phyloP scores from a whole-genome alignment of 2,329 filamentous ascomycete genomes.

The Metarhizium sp. region DNA sequence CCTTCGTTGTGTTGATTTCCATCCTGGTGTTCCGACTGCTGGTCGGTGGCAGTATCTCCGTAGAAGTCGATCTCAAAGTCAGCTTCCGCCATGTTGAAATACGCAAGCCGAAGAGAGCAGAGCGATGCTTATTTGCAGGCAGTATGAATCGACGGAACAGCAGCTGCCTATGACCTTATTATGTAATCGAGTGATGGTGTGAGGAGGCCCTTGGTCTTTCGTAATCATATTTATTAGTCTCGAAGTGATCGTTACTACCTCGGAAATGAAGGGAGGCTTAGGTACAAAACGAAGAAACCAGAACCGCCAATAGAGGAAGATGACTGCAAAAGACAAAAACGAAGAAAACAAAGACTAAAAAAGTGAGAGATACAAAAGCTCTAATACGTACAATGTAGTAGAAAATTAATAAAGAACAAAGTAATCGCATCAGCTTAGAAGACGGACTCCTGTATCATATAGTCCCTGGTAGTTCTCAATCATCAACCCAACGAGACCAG shows the following conservation, averaged over 20 bases:
- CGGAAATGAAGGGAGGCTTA: not conserved
- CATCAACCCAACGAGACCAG: slow-evolving; percentile 5
- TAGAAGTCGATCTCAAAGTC: slow-evolving; percentile 68
- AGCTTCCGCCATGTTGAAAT: slow-evolving; percentile 52
- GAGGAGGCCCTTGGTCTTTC: not conserved
- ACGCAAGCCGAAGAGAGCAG: not conserved
- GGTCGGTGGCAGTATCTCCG: slow-evolving; percentile 45
- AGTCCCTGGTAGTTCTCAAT: slow-evolving; percentile 4
- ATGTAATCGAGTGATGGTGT: not conserved
- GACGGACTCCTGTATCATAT: slow-evolving; percentile 2
- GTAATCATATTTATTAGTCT: slow-evolving; percentile 2
- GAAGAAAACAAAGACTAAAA: slow-evolving; percentile 18
- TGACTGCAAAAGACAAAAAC: slow-evolving; percentile 21
- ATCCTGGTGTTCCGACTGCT: slow-evolving; percentile 21
- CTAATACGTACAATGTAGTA: slow-evolving; percentile 42
- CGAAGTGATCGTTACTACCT: not conserved
- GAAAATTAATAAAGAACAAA: slow-evolving; percentile 4
- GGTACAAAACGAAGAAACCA: slow-evolving; percentile 3
- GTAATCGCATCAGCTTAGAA: slow-evolving; percentile 4
- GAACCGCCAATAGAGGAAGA: slow-evolving; percentile 3
- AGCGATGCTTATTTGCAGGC: not conserved
- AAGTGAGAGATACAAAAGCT: slow-evolving; percentile 27
- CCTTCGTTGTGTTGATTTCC: slow-evolving; percentile 27
- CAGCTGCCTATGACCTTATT: not conserved
- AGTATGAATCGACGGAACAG: not conserved